These are phyloP conservation scores for Anthracocystis walkeri DNA, from an alignment of 1,284 basidiomycete species.

Conservation along the genomic window DNA sequence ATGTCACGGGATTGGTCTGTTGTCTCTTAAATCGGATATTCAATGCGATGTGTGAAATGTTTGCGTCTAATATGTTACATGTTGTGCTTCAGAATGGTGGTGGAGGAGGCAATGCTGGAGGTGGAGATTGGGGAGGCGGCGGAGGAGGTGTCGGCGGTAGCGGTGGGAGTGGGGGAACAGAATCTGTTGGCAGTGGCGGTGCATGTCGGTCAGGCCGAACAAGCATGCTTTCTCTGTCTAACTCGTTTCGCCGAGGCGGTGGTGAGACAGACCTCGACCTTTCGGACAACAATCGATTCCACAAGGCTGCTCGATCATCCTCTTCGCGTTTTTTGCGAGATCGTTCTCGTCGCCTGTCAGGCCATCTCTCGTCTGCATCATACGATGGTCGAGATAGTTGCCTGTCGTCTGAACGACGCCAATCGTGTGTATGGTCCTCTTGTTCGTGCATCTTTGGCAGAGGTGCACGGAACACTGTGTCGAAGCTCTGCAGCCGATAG, in stretches of 20 bases:
- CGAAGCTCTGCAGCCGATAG: constrained; percentile 26
- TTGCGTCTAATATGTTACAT: neutral
- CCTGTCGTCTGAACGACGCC: neutral
- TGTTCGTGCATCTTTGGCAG: constrained; percentile 18
- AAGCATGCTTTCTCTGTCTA: neutral
- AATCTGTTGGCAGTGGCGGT: neutral
- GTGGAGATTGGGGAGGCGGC: constrained; percentile 18
- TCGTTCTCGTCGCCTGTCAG: neutral
- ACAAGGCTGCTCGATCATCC: constrained; percentile 18
- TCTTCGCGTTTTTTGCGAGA: neutral
- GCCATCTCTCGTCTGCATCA: neutral
- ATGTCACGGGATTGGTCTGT: no score
- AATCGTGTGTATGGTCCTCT: neutral
- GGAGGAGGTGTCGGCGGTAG: constrained; percentile 4
- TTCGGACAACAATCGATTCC: constrained; percentile 12
- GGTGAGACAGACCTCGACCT: constrained; percentile 12
- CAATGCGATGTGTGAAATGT: neutral
- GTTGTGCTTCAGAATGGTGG: neutral
- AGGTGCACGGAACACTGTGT: constrained; percentile 21
- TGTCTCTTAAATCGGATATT: neutral
- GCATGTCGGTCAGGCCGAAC: neutral
- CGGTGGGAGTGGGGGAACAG: neutral
- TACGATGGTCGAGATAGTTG: neutral
- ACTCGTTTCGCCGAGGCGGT: constrained; percentile 3
- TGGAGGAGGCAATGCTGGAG: constrained; percentile 9